A percentile compares a stretch with the other conserved stretches of the same genome.
Conservation (phyloP, 2,329 filamentous ascomycete genomes). For the Chrysoporthe cubensis region DNA sequence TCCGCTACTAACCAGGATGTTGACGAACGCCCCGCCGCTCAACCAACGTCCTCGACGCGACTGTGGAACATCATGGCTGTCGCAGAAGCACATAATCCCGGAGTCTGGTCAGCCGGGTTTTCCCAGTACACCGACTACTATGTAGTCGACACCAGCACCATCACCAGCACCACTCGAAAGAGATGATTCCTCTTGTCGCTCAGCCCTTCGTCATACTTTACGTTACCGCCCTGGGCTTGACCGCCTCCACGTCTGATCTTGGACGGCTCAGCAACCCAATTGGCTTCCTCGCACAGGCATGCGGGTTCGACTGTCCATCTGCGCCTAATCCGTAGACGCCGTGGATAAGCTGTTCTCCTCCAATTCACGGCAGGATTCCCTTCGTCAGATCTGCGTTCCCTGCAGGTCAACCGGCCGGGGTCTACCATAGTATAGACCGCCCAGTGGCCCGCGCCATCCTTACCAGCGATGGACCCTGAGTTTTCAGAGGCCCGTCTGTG, state of each 20-base stretch:
- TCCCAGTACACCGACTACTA: constrained; percentile 17
- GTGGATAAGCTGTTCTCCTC: constrained; percentile 4
- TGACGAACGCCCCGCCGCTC: constrained; percentile 16
- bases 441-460: constrained; percentile 28
- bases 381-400: constrained; percentile 21
- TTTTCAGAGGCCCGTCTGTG: constrained; percentile 17
- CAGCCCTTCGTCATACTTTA: constrained; percentile 1
- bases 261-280: constrained; percentile 16
- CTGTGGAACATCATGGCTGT: constrained; percentile 7
- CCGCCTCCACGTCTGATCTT: constrained; percentile 17
- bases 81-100: constrained; percentile 16
- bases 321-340: constrained; percentile 9
- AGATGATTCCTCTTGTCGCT: constrained; percentile 3
- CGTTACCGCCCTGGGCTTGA: constrained; percentile 15
- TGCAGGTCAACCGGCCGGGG: constrained; percentile 17
- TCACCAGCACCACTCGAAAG: constrained; percentile 1
- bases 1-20: constrained; percentile 24
- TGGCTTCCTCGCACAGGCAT: constrained; percentile 21
- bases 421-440: constrained; percentile 5
- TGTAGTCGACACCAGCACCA: constrained; percentile 10
- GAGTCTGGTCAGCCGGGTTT: constrained; percentile 17
- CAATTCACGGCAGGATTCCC: constrained; percentile 11
- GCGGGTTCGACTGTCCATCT: constrained; percentile 8
- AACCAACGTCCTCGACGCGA: constrained; percentile 19
- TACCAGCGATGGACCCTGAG: constrained; percentile 25